Base-by-base conservation (phyloP, 106 monocot species). In the Dioscorea zingiberensis region DNA sequence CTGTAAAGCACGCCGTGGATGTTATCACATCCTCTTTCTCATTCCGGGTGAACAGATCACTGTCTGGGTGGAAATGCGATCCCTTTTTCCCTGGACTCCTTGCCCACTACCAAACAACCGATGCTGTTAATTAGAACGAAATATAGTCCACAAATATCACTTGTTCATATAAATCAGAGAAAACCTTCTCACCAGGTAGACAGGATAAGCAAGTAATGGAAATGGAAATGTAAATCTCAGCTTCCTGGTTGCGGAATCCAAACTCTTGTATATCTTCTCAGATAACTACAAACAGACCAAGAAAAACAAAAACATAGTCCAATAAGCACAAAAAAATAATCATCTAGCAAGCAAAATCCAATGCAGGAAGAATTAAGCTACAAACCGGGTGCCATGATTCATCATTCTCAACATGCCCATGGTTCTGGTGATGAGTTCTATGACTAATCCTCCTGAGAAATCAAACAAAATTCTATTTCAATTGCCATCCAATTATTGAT, bases 381-480 rank as follows among this genome's bases (percentile, higher is more conserved):
- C 78, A 64, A 48, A 95, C 95, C n/a, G 95, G 95, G 25, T 95
- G 91, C 95, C 95, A 95, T 5, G 95, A 95, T 53, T 95, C 94
- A 44, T 95, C 94, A 18, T 95, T 95, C 75, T 95, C 94, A 11
- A 88, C 94, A 49, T 95, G 94, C 27, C 94, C 94, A 32, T 91
- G 87, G 74, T 95, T 87, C 83, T 95, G 94, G 71, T 95, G 94
- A 69, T 95, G 94, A 13, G 87, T 91, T 59, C 87, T 82, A 65
- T 95, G 94, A 71, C 91, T 91, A 44, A 95, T 95, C 78, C 94
- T 95, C 94, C 93, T 94, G 46, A 48, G 77, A 27, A 25, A 24
- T 47, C 61, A 47, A 63, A 51, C 16, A 14, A 3, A 32, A 77
- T 22, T 57, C 55, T 21, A 56, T 19, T 24, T 16, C 27, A 29